Base-by-base conservation (phyloP, 768 basidiomycete genomes). In the Kwoniella botswanensis region DNA sequence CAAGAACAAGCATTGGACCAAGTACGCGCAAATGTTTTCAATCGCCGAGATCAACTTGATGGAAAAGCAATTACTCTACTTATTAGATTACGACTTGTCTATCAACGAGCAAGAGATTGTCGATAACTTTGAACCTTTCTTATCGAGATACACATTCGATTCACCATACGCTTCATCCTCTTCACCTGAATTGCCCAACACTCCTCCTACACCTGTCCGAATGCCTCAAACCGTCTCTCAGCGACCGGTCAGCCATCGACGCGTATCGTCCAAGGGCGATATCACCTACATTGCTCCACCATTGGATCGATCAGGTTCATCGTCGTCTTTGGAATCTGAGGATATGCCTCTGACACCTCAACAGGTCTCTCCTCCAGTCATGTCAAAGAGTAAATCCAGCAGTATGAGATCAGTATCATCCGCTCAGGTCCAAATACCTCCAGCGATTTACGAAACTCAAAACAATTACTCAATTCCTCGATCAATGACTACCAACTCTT, bases 61-160 rank as follows among this genome's bases (percentile, higher is more conserved):
- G 95, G 96, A 99, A 86, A 92, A 90, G 85, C 94, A 99, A 85
- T 88, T 99, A 29, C 89, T 99, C 63, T 91, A 88, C 84, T 86
- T 98, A 70, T 89, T 99, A 74, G 92, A 96, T 85, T 83, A 82
- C 71, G 80, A 83, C 59, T 71, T 83, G 22, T 76, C 70, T 3
- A 80, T 83, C 76, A 73, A 67, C 56, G 82, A 83, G 69, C 59
- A 60, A n/a, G 79, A 83, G 74, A 76, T 83, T 43, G 73, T 79
- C 9, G 53, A 73, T n/a, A 74, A 83, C 76, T 81, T 83, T 67
- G 71, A 82, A 55, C 81, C 81, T 29, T 83, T 82, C 81, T 57
- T 71, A 22, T 61, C 58, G 26, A 65, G 60, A 66, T 71, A 71
- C 59, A 65, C 64, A 15, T 71, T 71, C 65, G 70, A 71, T 59